phyloP scores from a whole-genome alignment of 2,329 filamentous ascomycete genomes.

The Helotiales sp. region DNA sequence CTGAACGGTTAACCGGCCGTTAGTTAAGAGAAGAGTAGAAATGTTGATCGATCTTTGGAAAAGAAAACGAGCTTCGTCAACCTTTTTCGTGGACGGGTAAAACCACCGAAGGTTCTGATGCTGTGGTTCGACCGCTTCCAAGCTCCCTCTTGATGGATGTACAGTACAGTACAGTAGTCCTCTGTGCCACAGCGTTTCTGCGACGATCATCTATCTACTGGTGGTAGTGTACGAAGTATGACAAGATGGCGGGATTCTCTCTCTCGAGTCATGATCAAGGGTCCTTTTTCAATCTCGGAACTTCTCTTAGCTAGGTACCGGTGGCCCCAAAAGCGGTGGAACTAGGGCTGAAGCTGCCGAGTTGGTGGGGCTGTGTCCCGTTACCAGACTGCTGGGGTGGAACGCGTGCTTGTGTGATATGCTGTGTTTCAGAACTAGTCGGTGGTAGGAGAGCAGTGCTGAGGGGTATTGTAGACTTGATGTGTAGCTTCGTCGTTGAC shows the following conservation, averaged over 20 bases:
- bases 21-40: too few relatives aligned
- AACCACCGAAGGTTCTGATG: background rate
- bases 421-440: background rate
- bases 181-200: background rate
- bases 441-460: too few relatives aligned
- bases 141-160: background rate
- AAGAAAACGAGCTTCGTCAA: background rate
- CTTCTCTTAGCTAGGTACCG: background rate
- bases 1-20: background rate
- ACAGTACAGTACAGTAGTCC: too few relatives aligned
- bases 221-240: background rate
- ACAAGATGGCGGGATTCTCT: background rate
- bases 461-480: background rate
- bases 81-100: background rate
- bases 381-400: conserved; percentile 5
- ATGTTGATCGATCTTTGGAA: too few relatives aligned
- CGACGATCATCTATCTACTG: background rate
- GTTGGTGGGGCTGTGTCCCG: conserved; percentile 1
- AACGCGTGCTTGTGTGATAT: background rate
- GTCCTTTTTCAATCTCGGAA: background rate
- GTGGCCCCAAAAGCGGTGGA: background rate
- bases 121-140: background rate
- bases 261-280: background rate
- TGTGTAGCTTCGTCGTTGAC: background rate
- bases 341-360: background rate